These are phyloP conservation scores for Buxus sempervirens DNA, from an alignment of 164 flowering plant genomes.

Conservation along the genomic window DNA sequence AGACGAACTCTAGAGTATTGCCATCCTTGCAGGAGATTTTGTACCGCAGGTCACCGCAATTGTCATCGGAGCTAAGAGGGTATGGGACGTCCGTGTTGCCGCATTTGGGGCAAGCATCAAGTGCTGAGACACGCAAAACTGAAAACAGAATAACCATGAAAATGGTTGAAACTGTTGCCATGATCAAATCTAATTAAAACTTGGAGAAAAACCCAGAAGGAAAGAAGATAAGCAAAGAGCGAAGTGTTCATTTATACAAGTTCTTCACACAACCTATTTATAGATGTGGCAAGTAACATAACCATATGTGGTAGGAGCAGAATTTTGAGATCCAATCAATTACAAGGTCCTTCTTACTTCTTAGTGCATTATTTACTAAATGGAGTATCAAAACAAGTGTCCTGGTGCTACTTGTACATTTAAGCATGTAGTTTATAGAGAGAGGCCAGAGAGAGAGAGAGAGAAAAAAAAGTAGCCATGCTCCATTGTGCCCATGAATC, in stretches of 20 bases:
- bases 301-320: no score
- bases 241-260: not conserved
- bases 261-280: no score
- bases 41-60: constrained; percentile 49
- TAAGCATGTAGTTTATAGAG: no score
- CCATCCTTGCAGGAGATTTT: constrained; percentile 43
- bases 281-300: no score
- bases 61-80: constrained; percentile 47
- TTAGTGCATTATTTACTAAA: no score
- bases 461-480: no score
- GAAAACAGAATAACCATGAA: constrained; percentile 13
- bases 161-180: constrained; percentile 8
- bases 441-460: no score
- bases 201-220: not conserved
- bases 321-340: no score
- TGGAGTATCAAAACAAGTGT: no score
- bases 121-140: constrained; percentile 18
- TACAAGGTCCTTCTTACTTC: no score
- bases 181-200: not conserved
- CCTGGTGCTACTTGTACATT: no score
- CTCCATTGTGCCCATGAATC: no score
- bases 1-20: constrained; percentile 39
- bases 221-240: not conserved
- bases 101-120: constrained; percentile 44
- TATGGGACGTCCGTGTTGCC: constrained; percentile 51